Conservation (phyloP, 179 eudicot genomes). For the Patellifolia procumbens region DNA sequence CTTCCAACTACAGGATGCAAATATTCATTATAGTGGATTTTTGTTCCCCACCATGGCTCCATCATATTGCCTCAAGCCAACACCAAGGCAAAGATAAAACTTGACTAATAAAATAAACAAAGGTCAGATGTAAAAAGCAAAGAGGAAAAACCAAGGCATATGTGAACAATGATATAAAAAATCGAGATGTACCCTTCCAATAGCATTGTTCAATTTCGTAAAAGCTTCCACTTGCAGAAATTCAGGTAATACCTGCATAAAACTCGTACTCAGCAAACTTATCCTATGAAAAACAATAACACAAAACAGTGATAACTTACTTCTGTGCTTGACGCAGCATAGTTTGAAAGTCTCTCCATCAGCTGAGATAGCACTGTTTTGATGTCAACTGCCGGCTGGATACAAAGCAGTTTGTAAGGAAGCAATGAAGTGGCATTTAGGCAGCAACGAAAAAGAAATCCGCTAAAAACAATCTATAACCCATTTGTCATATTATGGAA, state of each 20-base stretch:
- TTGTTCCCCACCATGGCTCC: neutral
- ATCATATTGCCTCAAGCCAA: neutral
- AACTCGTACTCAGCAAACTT: slow-evolving; percentile 23
- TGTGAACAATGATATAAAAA: neutral
- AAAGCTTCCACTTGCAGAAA: slow-evolving; percentile 98
- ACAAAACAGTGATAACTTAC: slow-evolving; percentile 48
- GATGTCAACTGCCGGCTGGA: slow-evolving; percentile 90
- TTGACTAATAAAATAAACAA: neutral
- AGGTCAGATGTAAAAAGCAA: neutral
- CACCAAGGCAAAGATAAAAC: neutral
- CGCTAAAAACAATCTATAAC: neutral
- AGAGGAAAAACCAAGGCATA: neutral
- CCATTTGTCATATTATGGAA: neutral
- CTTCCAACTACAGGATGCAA: neutral
- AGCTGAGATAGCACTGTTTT: slow-evolving; percentile 79
- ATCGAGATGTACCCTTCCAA: slow-evolving; percentile 69
- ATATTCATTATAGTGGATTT: neutral
- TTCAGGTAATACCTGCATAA: slow-evolving; percentile 82
- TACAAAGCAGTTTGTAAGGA: slow-evolving; percentile 22
- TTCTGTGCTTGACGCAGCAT: slow-evolving; percentile 90
- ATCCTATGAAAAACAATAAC: neutral
- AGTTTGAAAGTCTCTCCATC: slow-evolving; percentile 95
- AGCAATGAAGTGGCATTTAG: slow-evolving; percentile 11
- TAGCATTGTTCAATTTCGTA: slow-evolving; percentile 86
- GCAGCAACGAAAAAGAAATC: neutral